These are phyloP conservation scores for Arthrinium phaeospermum DNA, from an alignment of 2,329 filamentous ascomycete species.

Conservation along the genomic window DNA sequence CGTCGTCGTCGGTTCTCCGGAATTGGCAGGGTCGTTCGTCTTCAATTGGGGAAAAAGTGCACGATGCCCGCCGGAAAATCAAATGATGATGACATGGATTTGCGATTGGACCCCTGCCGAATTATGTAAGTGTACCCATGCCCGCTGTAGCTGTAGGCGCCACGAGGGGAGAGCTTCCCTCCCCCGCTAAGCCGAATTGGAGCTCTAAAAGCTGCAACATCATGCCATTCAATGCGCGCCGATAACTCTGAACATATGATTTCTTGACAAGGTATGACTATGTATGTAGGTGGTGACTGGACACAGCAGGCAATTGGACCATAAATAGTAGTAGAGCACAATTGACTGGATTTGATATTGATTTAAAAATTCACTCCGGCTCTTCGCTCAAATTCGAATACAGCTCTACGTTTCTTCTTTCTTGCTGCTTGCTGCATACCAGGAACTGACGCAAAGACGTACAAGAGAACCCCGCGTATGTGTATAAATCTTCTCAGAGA, in stretches of 20 bases:
- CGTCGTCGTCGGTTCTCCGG: neutral
- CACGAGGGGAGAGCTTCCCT: neutral
- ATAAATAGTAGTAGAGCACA: neutral
- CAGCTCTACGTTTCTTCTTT: neutral
- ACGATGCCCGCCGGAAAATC: constrained; percentile 18
- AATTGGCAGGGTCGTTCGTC: neutral
- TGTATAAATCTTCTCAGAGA: no score
- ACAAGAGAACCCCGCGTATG: no score
- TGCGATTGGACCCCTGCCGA: constrained; percentile 1
- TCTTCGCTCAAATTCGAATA: neutral
- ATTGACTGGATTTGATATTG: neutral
- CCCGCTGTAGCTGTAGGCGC: neutral
- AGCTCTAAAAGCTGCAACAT: neutral
- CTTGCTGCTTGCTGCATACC: neutral
- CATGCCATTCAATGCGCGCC: neutral
- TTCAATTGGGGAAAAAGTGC: constrained; percentile 3
- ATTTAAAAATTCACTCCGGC: neutral
- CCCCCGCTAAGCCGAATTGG: neutral
- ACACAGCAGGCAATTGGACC: neutral
- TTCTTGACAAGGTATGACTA: neutral
- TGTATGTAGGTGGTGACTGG: neutral
- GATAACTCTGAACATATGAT: neutral
- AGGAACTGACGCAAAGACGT: neutral
- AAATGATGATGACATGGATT: constrained; percentile 30
- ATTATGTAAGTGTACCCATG: constrained; percentile 1